Percentiles rank a stretch among this genome's conserved stretches.
phyloP scores from a whole-genome alignment of 176 grass and related monocot species.

The Echinochloa phyllopogon region DNA sequence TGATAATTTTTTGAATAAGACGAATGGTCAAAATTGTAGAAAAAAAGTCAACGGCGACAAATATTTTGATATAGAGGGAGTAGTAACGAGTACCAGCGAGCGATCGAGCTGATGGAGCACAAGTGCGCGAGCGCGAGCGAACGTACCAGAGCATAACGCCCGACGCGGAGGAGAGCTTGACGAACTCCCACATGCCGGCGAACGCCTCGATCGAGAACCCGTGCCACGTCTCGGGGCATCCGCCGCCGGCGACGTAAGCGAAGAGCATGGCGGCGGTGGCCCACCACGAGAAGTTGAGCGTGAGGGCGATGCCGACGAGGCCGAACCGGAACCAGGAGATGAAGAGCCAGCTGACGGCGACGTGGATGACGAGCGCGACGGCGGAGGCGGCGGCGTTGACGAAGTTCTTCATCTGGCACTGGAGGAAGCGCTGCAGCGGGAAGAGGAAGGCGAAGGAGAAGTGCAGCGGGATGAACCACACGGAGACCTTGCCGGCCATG shows the following conservation, averaged over 20 bases:
- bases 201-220: constrained; percentile 89
- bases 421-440: constrained; percentile 91
- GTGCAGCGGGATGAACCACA: constrained; percentile 96
- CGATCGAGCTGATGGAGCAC: not conserved
- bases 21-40: too few species aligned
- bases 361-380: constrained; percentile 59
- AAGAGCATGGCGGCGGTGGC: constrained; percentile 51
- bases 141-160: constrained; percentile 92
- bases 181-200: constrained; percentile 76
- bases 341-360: constrained; percentile 80
- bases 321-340: constrained; percentile 63
- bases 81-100: too few species aligned
- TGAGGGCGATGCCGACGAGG: constrained; percentile 70
- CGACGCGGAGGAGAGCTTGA: constrained; percentile 78
- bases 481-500: constrained; percentile 61
- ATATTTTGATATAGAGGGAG: too few species aligned
- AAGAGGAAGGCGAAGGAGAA: constrained; percentile 94
- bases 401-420: constrained; percentile 92
- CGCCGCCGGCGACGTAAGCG: constrained; percentile 62
- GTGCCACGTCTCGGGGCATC: constrained; percentile 83
- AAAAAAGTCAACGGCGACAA: too few species aligned
- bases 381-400: constrained; percentile 59
- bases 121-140: not conserved
- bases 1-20: too few species aligned
- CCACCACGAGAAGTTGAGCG: constrained; percentile 98